Percentiles rank a stretch among this genome's conserved stretches.
phyloP scores from a whole-genome alignment of 2,329 filamentous ascomycete species.

The Trichoderma semiorbis region DNA sequence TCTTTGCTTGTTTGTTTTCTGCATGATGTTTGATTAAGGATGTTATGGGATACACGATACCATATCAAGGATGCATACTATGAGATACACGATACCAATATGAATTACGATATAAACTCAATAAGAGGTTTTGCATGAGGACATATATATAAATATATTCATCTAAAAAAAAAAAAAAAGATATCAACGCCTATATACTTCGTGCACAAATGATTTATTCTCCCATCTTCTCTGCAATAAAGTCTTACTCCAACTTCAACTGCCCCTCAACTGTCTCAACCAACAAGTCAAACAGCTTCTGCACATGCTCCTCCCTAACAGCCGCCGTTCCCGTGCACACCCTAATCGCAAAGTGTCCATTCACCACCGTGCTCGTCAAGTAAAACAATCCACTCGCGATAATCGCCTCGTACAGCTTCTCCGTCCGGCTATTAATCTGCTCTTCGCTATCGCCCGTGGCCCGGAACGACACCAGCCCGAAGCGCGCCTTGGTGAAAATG shows the following conservation, averaged over 20 bases:
- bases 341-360: constrained; percentile 72
- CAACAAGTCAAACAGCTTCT: constrained; percentile 70
- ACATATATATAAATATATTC: background rate
- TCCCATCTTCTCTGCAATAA: background rate
- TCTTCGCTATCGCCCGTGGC: constrained; percentile 46
- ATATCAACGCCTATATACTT: background rate
- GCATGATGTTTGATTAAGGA: background rate
- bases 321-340: constrained; percentile 70
- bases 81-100: background rate
- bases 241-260: constrained; percentile 15
- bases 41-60: background rate
- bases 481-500: constrained; percentile 69
- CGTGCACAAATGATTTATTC: background rate
- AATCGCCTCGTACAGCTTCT: constrained; percentile 70
- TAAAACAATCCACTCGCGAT: constrained; percentile 76
- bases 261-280: constrained; percentile 61
- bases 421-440: constrained; percentile 65
- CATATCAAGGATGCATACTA: background rate
- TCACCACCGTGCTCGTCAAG: constrained; percentile 73
- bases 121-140: background rate
- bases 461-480: constrained; percentile 75
- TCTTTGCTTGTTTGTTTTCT: background rate
- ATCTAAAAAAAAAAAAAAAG: background rate
- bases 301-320: constrained; percentile 68
- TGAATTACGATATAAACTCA: background rate